Conservation (phyloP, 129 eudicot species). For the Flaveria brownii region DNA sequence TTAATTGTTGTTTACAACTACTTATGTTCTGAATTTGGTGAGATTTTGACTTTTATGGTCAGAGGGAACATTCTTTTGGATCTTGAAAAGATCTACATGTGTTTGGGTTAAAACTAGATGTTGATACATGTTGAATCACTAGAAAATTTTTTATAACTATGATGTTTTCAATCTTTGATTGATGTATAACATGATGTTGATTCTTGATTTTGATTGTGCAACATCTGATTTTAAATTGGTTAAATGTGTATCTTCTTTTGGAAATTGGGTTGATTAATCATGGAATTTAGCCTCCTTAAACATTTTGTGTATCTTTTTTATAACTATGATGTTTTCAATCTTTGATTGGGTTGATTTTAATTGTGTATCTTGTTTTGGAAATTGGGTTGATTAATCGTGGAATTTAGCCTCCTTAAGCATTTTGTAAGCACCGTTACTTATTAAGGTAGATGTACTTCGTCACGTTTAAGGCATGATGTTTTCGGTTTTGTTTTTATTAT, state of each 20-base stretch:
- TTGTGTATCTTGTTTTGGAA: constrained; percentile 13
- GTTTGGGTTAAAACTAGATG: background rate
- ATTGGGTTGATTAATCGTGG: background rate
- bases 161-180: constrained; percentile 2
- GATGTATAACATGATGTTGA: constrained; percentile 17
- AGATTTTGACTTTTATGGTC: background rate
- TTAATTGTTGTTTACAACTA: background rate
- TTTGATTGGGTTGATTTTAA: background rate
- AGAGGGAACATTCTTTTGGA: background rate
- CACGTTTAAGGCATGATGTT: background rate
- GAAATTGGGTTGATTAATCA: background rate
- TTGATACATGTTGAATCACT: background rate
- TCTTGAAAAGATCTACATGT: background rate
- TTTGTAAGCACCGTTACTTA: background rate
- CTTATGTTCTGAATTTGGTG: background rate
- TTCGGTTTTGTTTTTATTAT: background rate
- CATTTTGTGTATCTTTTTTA: no score
- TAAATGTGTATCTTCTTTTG: constrained; percentile 12
- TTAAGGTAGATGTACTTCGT: background rate
- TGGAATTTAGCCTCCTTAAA: background rate
- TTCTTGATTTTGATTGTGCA: constrained; percentile 4
- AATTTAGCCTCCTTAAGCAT: background rate
- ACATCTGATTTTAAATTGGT: background rate
- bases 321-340: constrained; percentile 6
- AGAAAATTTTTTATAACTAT: background rate